Conservation (phyloP, 2,329 filamentous ascomycete species). For the Calonectria fujianensis region DNA sequence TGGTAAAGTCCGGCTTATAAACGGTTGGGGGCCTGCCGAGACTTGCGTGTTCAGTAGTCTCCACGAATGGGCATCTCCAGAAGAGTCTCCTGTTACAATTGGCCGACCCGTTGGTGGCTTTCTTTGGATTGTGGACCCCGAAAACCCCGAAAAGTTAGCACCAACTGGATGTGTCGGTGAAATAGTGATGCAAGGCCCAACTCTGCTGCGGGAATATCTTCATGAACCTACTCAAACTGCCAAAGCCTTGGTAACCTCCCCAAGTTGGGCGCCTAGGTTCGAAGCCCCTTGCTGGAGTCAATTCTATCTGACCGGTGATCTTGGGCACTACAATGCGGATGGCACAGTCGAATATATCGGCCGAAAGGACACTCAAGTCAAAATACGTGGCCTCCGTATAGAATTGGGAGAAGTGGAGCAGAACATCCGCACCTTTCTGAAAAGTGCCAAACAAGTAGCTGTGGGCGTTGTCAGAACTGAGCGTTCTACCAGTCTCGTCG, state of each 20-base stretch:
- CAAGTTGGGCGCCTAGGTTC: not conserved
- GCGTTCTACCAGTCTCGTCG: conserved; percentile 20
- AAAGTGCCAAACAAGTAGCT: conserved; percentile 21
- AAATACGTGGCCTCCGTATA: conserved; percentile 74
- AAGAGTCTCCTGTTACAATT: conserved; percentile 24
- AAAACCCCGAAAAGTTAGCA: conserved; percentile 29
- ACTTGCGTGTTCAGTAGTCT: conserved; percentile 37
- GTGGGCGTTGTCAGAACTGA: conserved; percentile 33
- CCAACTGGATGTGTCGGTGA: conserved; percentile 44
- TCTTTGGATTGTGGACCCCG: conserved; percentile 40
- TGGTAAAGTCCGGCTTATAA: conserved; percentile 35
- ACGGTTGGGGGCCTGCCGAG: conserved; percentile 43
- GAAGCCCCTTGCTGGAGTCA: conserved; percentile 2
- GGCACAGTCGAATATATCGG: conserved; percentile 67
- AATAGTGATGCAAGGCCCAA: conserved; percentile 54
- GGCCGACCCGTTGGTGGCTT: conserved; percentile 40
- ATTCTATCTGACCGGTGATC: conserved; percentile 69
- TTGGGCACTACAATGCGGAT: conserved; percentile 61
- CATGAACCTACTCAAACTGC: conserved; percentile 50
- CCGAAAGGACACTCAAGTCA: conserved; percentile 75
- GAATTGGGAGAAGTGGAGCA: conserved; percentile 63
- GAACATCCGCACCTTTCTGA: conserved; percentile 28
- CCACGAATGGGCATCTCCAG: conserved; percentile 30
- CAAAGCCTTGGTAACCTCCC: conserved; percentile 29
- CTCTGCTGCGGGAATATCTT: conserved; percentile 69